Base-by-base conservation (phyloP, 192 early-diverging fungal genomes). In the Obelidium mucronatum region DNA sequence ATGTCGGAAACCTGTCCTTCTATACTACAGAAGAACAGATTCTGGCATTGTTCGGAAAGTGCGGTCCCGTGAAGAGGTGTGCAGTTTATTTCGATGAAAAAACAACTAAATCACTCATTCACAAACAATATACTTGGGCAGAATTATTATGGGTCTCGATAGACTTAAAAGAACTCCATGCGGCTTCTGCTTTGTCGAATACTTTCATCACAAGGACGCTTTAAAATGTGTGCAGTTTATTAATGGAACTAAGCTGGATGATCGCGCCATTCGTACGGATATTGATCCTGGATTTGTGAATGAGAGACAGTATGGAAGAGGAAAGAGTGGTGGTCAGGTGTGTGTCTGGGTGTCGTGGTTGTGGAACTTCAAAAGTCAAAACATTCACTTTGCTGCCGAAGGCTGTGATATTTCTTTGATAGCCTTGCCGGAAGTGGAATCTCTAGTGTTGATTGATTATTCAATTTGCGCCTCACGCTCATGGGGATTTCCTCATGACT, bases 141-240 rank as follows among this genome's bases (percentile, higher is more conserved):
- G 97, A 64, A 96, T 99, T 72, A 99, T 99, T 77, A 99, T 99
- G 97, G 97, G 97, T 0, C 87, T 99, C 4, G 95, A 97, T 79
- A 86, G 93, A n/a, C 87, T 91, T 69, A 88, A 91, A 78, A 94
- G 95, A 80, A 99, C 96, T 11, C 97, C 96, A 3, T 99, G 97
- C 74, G 97, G 97, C 13, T 99, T 99, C 83, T 99, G 97, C 79
- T 99, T 99, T 90, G 97, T 99, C 63, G 97, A 99, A 92, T 97
- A 96, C 84, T 99, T 97, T 80, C 89, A 92, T 58, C 93, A 92
- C 51, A 83, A 86, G n/a, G 91, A 93, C 69, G 94, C 96, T n/a
- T 84, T 98, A 34, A 93, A 95, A 75, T 96, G 94, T 75, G 92
- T 97, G 92, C 93, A 93, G 75, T 98, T 93, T 69, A 86, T 97